Base-by-base conservation (phyloP, 2,329 filamentous ascomycete genomes). In the Aphanocladium album region DNA sequence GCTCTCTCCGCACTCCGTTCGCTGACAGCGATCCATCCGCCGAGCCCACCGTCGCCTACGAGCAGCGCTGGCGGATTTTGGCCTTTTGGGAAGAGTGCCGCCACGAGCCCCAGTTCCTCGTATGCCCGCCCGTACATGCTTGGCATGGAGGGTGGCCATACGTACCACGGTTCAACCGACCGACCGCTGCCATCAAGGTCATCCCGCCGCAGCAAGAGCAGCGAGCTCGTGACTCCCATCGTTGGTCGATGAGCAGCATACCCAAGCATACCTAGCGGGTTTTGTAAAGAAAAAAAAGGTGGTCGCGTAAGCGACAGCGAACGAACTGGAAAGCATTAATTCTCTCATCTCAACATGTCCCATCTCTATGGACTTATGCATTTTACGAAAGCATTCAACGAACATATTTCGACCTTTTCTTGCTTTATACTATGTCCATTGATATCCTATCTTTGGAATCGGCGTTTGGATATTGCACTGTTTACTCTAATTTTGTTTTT, bases 181-280 rank as follows among this genome's bases (percentile, higher is more conserved):
- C 77, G 84, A 9, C 85, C 84, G 7, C 73, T 87, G 25, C 84
- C 85, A 16, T 78, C 78, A 11, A 79, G 84, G 43, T 84, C 84
- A 71, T 77, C 82, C 65, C 77, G 84, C 51, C 83, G 83, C 37
- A 85, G 83, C 37, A 85, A 81, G 73, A 86, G 83, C 73, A 84
- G 86, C 66, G 84, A 87, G 73, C 77, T 87, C 23, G 83, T 87
- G 49, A 86, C 84, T 55, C 84, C 85, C 37, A 79, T 85, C 72
- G 70, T 83, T 65, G 77, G 80, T 57, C 78, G 80, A 66, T 85
- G 66, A 71, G 6, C 43, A n/a, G 5, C n/a, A 12, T 33, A 6
- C 47, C 23, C 21, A 23, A 17, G 16, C 25, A 17, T 37, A 14
- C 16, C 27, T 8, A 35, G 16, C 14, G 49, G n/a, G 19, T 27